Percentiles rank a stretch among this genome's conserved stretches.
Conservation (phyloP, 345 rosid species). For the Eucalyptus fibrosa region DNA sequence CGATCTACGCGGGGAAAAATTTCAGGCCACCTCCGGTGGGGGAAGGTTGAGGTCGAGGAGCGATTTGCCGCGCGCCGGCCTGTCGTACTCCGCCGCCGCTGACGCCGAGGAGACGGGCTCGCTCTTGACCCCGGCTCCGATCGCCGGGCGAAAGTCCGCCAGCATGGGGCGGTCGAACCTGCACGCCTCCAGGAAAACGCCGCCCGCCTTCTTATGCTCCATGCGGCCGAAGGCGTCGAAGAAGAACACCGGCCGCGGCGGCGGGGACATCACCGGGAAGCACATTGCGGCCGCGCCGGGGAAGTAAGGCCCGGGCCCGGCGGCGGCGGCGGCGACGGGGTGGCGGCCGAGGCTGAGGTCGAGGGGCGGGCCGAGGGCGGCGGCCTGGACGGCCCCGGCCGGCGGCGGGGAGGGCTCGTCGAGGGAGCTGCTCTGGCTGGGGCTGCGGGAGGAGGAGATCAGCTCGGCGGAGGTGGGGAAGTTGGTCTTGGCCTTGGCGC, state of each 20-base stretch:
- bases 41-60: slow-evolving; percentile 59
- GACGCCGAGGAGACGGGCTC: slow-evolving; percentile 62
- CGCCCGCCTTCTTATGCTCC: background rate
- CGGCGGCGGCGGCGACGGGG: background rate
- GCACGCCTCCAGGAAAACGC: slow-evolving; percentile 1
- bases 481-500: slow-evolving; percentile 77
- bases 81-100: slow-evolving; percentile 30
- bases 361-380: slow-evolving; percentile 11
- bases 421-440: slow-evolving; percentile 78
- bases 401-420: slow-evolving; percentile 54
- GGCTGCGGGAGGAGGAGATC: slow-evolving; percentile 20
- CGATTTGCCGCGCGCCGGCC: slow-evolving; percentile 5
- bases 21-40: slow-evolving; percentile 46
- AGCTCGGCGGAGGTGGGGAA: slow-evolving; percentile 32
- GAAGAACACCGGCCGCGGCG: slow-evolving; percentile 24
- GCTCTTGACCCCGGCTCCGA: slow-evolving; percentile 18
- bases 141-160: background rate
- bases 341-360: slow-evolving; percentile 36
- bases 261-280: background rate
- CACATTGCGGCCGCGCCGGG: slow-evolving; percentile 3
- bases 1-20: background rate
- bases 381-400: background rate
- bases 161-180: slow-evolving; percentile 5
- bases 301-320: background rate
- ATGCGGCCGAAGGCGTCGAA: slow-evolving; percentile 41